These are phyloP conservation scores for Fusarium euwallaceae DNA, from an alignment of 2,329 filamentous ascomycete genomes.

Conservation along the genomic window DNA sequence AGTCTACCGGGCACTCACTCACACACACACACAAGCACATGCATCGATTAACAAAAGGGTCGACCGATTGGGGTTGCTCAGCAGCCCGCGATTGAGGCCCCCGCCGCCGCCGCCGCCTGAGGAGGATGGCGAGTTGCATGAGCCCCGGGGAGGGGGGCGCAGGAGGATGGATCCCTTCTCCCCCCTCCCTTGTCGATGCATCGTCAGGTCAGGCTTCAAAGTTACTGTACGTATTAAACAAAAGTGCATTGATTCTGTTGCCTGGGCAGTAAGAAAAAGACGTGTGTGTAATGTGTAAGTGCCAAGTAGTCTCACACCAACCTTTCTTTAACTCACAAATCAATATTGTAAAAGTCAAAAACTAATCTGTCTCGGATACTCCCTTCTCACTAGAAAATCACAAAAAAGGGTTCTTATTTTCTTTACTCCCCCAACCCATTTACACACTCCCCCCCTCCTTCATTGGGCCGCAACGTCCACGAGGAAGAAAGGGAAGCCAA, in stretches of 20 bases:
- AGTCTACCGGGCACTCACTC: not conserved
- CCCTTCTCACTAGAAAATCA: constrained; percentile 7
- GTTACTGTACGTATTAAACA: not conserved
- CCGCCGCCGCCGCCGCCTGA: not conserved
- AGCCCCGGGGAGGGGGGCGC: not conserved
- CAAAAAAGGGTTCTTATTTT: constrained; percentile 12
- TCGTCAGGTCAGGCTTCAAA: constrained; percentile 1
- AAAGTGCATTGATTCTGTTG: not conserved
- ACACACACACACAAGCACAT: not conserved
- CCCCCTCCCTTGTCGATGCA: not conserved
- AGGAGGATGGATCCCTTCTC: not conserved
- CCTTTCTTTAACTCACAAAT: not conserved
- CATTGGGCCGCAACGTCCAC: constrained; percentile 45
- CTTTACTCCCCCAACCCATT: constrained; percentile 39
- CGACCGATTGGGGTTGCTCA: constrained; percentile 1
- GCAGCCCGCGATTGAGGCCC: not conserved
- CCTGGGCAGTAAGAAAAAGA: not conserved
- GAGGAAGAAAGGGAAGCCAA: constrained; percentile 12
- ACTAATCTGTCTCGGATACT: constrained; percentile 28
- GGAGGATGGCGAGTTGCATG: not conserved
- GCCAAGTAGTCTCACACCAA: not conserved
- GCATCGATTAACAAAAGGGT: not conserved
- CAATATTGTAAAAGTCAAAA: constrained; percentile 5
- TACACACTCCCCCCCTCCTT: constrained; percentile 19
- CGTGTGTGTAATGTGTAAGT: not conserved